Evolutionary conservation across 2,329 filamentous ascomycete species (phyloP), one percentile per base, ranked within the genome.

Genomic region (Whalleya microplaca): DNA sequence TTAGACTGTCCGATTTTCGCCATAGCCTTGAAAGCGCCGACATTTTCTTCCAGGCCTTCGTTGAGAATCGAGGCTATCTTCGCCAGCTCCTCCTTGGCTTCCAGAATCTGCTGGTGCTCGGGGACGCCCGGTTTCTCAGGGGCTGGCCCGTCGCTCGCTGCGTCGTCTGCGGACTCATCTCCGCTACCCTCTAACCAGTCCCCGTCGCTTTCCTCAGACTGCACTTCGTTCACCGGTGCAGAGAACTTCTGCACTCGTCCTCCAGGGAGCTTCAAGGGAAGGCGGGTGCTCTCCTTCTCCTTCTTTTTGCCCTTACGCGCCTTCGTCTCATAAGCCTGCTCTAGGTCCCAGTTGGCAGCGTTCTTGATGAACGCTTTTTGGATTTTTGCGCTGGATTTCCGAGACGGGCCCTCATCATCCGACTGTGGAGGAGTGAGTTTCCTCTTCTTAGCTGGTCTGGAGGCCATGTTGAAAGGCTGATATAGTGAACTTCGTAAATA

Each of bases 21-120:
- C 66, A 98, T 78, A 3, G 84, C 84, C 72, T 91, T 93, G 78
- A 98, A 88, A 19, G 87, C 85, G 43, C 86, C 86, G 41, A 89
- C 84, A 72, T 99, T 87, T 71, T 97, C 94, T 71, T 99, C 96
- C 0, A 95, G 95, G 59, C 95, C 88, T 72, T 98, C 93, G 67
- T 95, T 97, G 68, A 99, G 82, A 49, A 88, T 77, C 46, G 83
- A 82, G 2, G 93, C 95, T 58, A 96, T 84, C 66, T 88, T 88
- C 19, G 95, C 94, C 54, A 99, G 78, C 69, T 98, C 93, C 71
- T 98, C 95, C 73, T 99, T 96, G 9, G 93, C 92, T 60, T 90
- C 85, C 21, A 91, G 67, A 48, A 99, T 90, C 73, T 96, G 91
- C 68, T 96, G 85, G 56, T 88, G 84, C 61, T 89, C 80, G 0